Conservation (phyloP, 257 asterid genomes). For the Solanum bulbocastanum region DNA sequence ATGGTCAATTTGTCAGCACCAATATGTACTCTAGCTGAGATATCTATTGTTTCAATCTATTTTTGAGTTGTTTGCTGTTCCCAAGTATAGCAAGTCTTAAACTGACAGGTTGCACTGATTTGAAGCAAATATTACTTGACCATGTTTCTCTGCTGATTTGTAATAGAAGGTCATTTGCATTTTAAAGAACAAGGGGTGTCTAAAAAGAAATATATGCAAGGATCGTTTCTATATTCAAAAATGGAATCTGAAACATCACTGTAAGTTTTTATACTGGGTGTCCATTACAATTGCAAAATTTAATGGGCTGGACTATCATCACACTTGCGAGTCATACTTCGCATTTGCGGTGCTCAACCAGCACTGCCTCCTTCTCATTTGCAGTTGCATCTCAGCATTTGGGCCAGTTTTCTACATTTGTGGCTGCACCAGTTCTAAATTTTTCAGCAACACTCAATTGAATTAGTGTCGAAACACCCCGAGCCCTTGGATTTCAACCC, state of each 20-base stretch:
- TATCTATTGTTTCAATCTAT: neutral
- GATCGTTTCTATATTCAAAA: neutral
- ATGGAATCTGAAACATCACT: neutral
- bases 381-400: neutral
- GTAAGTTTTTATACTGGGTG: neutral
- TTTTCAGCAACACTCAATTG: neutral
- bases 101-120: neutral
- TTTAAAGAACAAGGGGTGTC: neutral
- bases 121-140: neutral
- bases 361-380: neutral
- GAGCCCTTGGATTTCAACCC: neutral
- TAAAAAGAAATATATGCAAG: neutral
- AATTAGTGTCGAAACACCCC: neutral
- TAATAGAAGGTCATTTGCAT: neutral
- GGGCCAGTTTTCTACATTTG: neutral
- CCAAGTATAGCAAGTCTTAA: neutral
- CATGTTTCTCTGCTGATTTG: neutral
- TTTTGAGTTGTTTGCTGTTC: neutral
- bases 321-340: neutral
- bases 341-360: neutral
- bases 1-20: neutral
- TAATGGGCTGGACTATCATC: neutral
- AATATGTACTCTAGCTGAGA: neutral
- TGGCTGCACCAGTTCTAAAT: neutral
- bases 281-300: neutral